Percentiles rank a stretch among this genome's conserved stretches.
Evolutionary conservation across 768 basidiomycete species (phyloP).

Genomic region (Gloeophyllum trabeum): DNA sequence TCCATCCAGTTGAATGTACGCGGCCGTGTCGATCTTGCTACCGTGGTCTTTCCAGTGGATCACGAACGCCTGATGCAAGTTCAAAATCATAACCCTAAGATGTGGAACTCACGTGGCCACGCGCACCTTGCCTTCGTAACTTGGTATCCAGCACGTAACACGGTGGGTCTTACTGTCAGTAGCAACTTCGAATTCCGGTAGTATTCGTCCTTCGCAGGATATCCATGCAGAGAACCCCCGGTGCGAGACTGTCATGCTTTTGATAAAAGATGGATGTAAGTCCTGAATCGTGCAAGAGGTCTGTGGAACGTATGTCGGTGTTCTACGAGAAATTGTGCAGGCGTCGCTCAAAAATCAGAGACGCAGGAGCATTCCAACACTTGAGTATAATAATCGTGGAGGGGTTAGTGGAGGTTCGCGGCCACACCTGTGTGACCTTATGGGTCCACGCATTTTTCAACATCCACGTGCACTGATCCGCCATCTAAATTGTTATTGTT

Average conservation of each 20-base stretch:
- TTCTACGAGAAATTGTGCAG: no score
- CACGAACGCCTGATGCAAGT: slow-evolving; percentile 34
- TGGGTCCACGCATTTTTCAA: no score
- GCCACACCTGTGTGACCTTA: no score
- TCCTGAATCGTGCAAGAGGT: no score
- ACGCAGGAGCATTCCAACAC: no score
- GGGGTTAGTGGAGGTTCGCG: no score
- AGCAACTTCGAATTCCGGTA: slow-evolving; percentile 47
- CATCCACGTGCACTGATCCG: no score
- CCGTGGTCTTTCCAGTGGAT: slow-evolving; percentile 60
- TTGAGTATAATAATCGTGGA: no score
- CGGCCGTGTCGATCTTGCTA: slow-evolving; percentile 38
- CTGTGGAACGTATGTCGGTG: no score
- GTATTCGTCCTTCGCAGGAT: slow-evolving; percentile 30
- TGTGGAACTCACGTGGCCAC: not conserved
- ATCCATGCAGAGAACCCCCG: slow-evolving; percentile 67
- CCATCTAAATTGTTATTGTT: no score
- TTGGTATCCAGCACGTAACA: slow-evolving; percentile 61
- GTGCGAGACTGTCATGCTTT: slow-evolving; percentile 27
- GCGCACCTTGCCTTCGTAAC: slow-evolving; percentile 44
- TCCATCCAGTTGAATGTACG: slow-evolving; percentile 57
- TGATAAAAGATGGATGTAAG: no score
- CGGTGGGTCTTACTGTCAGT: slow-evolving; percentile 30
- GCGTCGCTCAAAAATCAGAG: no score
- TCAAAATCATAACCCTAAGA: not conserved